phyloP scores from a whole-genome alignment of 1,284 basidiomycete species.

The Ceratorhiza oryzae-sativae region DNA sequence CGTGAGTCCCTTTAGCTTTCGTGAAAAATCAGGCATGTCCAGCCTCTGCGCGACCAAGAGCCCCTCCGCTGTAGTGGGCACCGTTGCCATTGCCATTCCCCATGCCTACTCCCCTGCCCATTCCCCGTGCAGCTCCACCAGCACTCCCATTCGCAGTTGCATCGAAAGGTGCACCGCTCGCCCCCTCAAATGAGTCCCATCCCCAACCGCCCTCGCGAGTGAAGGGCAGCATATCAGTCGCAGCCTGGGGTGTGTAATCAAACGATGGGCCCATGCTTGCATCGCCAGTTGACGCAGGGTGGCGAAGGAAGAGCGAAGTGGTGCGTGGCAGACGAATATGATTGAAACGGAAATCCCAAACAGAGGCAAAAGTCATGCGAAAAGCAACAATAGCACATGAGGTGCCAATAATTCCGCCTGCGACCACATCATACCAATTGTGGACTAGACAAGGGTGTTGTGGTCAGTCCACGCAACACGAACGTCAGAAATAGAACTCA shows the following conservation, averaged over 20 bases:
- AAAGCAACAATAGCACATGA: slow-evolving; percentile 60
- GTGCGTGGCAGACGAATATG: slow-evolving; percentile 60
- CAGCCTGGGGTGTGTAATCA: slow-evolving; percentile 52
- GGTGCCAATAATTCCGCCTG: slow-evolving; percentile 60
- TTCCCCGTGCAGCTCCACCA: slow-evolving; percentile 45
- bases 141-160: slow-evolving; percentile 39
- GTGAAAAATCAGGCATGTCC: slow-evolving; percentile 8
- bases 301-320: slow-evolving; percentile 55
- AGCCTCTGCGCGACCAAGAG: slow-evolving; percentile 21
- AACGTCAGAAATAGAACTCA: slow-evolving; percentile 40
- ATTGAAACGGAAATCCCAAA: slow-evolving; percentile 66
- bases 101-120: slow-evolving; percentile 20
- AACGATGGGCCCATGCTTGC: slow-evolving; percentile 42
- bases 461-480: neutral
- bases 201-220: slow-evolving; percentile 58
- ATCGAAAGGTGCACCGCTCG: slow-evolving; percentile 46
- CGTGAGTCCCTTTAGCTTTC: neutral
- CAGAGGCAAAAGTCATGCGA: slow-evolving; percentile 62
- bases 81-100: neutral
- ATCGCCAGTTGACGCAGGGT: slow-evolving; percentile 46
- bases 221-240: slow-evolving; percentile 53
- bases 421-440: slow-evolving; percentile 63
- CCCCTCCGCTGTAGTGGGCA: slow-evolving; percentile 19
- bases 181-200: slow-evolving; percentile 40
- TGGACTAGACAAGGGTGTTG: slow-evolving; percentile 46